phyloP scores from a whole-genome alignment of 805 yeast genomes.

The Pichia ethanolica region DNA sequence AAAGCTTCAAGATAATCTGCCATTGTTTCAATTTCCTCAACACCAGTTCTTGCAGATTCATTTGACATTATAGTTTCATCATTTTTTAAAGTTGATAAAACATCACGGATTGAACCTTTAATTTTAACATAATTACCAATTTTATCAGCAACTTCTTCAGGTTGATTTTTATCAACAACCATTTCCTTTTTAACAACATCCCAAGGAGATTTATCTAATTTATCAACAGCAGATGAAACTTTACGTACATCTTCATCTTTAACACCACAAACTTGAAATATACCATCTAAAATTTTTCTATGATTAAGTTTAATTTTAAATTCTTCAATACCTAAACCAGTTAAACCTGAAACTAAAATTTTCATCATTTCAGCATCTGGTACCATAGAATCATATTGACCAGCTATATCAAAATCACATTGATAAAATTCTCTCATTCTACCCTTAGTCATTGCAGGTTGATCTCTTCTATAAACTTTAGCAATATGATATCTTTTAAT shows the following conservation, averaged over 20 bases:
- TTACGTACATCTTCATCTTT: constrained; percentile 88
- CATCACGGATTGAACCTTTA: constrained; percentile 66
- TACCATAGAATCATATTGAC: constrained; percentile 86
- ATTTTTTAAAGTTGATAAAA: constrained; percentile 44
- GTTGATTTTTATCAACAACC: constrained; percentile 82
- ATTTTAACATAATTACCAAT: constrained; percentile 89
- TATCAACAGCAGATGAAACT: constrained; percentile 92
- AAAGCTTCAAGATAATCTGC: constrained; percentile 79
- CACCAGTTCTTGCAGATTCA: constrained; percentile 71
- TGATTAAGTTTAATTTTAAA: constrained; percentile 92
- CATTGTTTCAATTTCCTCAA: constrained; percentile 69
- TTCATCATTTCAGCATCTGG: constrained; percentile 90
- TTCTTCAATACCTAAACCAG: constrained; percentile 74
- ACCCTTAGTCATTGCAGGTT: constrained; percentile 99
- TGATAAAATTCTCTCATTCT: constrained; percentile 99
- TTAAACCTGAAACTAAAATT: constrained; percentile 76
- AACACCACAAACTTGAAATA: constrained; percentile 92
- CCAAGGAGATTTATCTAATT: constrained; percentile 94
- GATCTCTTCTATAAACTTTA: constrained; percentile 97
- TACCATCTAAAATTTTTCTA: constrained; percentile 92
- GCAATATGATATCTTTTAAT: constrained; percentile 97
- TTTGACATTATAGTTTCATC: constrained; percentile 57
- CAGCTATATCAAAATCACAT: constrained; percentile 98
- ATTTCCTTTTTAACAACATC: constrained; percentile 87
- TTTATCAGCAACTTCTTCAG: constrained; percentile 85